These are phyloP conservation scores for Candida tammaniensis DNA, from an alignment of 805 yeast genomes.

Conservation along the genomic window DNA sequence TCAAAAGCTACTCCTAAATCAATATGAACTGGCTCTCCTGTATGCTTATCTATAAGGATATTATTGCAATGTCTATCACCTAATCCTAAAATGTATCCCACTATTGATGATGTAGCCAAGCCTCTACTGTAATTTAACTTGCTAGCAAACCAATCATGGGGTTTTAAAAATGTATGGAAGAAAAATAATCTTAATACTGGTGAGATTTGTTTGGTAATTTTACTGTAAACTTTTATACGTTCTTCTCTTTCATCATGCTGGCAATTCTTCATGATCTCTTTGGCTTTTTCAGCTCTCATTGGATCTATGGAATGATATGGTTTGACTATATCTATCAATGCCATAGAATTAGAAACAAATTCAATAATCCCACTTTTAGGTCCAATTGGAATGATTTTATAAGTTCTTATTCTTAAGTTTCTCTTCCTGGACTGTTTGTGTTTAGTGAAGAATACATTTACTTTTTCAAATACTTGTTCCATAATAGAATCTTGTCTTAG, in stretches of 20 bases:
- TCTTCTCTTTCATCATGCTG: constrained; percentile 46
- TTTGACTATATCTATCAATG: constrained; percentile 65
- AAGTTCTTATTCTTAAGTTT: constrained; percentile 69
- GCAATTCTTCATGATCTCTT: constrained; percentile 61
- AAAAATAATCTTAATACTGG: constrained; percentile 77
- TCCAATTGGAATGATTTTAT: constrained; percentile 87
- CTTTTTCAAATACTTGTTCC: constrained; percentile 94
- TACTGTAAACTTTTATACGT: constrained; percentile 43
- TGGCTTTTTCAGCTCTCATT: constrained; percentile 53
- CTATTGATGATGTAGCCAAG: constrained; percentile 78
- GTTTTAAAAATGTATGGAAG: constrained; percentile 58
- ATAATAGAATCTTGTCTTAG: constrained; percentile 93
- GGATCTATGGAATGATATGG: constrained; percentile 56
- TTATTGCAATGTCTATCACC: constrained; percentile 97
- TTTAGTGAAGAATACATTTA: constrained; percentile 58
- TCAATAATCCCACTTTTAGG: constrained; percentile 86
- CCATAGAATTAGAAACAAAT: constrained; percentile 74
- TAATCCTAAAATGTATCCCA: constrained; percentile 84
- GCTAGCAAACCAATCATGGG: constrained; percentile 72
- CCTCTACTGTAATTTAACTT: constrained; percentile 70
- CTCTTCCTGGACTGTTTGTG: constrained; percentile 58
- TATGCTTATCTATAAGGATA: constrained; percentile 69
- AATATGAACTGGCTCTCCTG: constrained; percentile 94
- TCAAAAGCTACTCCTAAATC: constrained; percentile 97
- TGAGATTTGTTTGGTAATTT: constrained; percentile 47